Evolutionary conservation across 345 rosid genomes (phyloP), one percentile per base, ranked within the genome.

Genomic region (Populus pruinosa): DNA sequence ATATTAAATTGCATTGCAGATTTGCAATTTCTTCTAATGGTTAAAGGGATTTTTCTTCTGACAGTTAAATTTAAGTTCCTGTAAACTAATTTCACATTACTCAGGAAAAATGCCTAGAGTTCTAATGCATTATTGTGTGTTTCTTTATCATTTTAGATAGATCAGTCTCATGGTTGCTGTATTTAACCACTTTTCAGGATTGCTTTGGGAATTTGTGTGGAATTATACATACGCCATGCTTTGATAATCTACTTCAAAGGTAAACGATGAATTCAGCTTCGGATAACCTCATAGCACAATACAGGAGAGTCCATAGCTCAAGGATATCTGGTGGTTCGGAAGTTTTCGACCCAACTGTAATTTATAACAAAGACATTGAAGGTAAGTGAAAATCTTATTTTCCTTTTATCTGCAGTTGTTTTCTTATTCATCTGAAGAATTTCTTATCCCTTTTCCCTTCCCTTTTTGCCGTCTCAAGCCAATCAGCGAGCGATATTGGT

Each of bases 401-500:
- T 23, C 3, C 41, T 29, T 62, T 69, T 47, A 29, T 47, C 65
- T 10, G 65, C 56, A 43, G 41, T 13, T 63, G 8, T n/a, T 25
- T 69, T 55, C 2, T 41, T 41, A 38, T 14, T 73, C 21, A 23
- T 41, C 11, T 4, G 5, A 73, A n/a, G 31, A 39, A 16, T 56
- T 29, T 44, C 23, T 44, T 14, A 0, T 13, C 55, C 4, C 1
- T 67, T 39, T 53, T 12, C 55, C 31, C 20, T 29, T 13, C 36
- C 36, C 53, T 11, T 41, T 38, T 41, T 38, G 7, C 53, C 27
- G 8, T 76, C 68, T 71, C 27, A 86, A 90, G 92, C 77, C 61
- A 82, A 84, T 73, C 82, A 85, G 79, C 80, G 75, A 56, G 84
- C 76, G 18, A 18, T 72, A 12, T 68, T 86, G 78, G 70, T 88